Evolutionary conservation across 2,329 filamentous ascomycete species (phyloP).

Genomic region (Chrysosporium queenslandicum): DNA sequence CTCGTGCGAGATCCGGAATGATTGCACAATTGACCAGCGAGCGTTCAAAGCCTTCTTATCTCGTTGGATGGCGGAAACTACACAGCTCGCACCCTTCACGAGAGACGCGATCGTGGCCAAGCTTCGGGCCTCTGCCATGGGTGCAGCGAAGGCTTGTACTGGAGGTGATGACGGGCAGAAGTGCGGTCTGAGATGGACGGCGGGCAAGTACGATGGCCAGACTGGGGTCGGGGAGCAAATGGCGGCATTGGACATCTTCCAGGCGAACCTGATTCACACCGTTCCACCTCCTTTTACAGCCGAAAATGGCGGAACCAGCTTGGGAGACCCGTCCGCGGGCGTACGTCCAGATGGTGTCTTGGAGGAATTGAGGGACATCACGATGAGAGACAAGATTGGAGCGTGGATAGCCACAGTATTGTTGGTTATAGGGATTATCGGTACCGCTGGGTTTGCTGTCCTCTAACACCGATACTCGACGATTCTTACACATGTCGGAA

Average conservation of each 20-base stretch:
- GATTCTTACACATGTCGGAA: neutral
- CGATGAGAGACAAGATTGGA: constrained; percentile 31
- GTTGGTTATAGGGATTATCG: neutral
- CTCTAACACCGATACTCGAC: neutral
- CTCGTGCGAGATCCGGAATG: constrained; percentile 51
- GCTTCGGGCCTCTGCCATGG: constrained; percentile 48
- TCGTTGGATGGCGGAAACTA: constrained; percentile 53
- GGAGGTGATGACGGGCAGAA: constrained; percentile 48
- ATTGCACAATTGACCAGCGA: constrained; percentile 61
- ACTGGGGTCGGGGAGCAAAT: constrained; percentile 60
- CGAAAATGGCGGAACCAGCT: constrained; percentile 47
- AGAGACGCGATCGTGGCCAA: constrained; percentile 47
- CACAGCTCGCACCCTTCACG: constrained; percentile 54
- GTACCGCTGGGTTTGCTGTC: neutral
- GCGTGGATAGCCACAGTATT: constrained; percentile 31
- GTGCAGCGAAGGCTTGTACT: constrained; percentile 53
- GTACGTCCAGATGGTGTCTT: constrained; percentile 9
- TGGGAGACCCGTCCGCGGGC: constrained; percentile 31
- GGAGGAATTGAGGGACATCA: constrained; percentile 16
- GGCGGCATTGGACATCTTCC: constrained; percentile 54
- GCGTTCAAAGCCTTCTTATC: constrained; percentile 63
- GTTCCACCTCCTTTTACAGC: constrained; percentile 43
- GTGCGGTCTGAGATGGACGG: constrained; percentile 57
- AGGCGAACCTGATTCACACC: constrained; percentile 48
- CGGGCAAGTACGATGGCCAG: constrained; percentile 45